phyloP scores from a whole-genome alignment of 2,329 filamentous ascomycete species.

The Paecilomyces fulvus region DNA sequence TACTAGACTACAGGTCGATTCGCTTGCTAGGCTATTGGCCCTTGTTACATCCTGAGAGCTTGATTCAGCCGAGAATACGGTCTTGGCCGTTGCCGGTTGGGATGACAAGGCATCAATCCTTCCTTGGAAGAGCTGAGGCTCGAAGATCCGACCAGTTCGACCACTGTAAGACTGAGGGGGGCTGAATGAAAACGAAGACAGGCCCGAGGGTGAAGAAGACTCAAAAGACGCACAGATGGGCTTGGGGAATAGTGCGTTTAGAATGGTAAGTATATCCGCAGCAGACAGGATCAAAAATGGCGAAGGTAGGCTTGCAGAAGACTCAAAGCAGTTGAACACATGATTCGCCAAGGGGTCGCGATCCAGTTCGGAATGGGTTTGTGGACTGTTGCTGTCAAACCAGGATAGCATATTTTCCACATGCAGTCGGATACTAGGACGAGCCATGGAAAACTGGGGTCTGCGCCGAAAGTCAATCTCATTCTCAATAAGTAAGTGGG shows the following conservation, averaged over 20 bases:
- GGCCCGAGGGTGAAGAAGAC: constrained; percentile 16
- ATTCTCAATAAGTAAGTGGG: constrained; percentile 1
- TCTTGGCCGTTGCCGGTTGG: constrained; percentile 15
- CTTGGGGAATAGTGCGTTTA: constrained; percentile 71
- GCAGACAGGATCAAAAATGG: constrained; percentile 73
- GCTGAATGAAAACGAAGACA: constrained; percentile 15
- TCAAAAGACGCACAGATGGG: constrained; percentile 16
- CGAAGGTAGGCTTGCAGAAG: constrained; percentile 14
- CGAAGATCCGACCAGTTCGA: constrained; percentile 12
- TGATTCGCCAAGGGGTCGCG: constrained; percentile 30
- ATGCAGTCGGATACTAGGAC: constrained; percentile 24
- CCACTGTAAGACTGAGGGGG: constrained; percentile 13
- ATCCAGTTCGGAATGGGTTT: not conserved
- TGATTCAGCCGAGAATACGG: constrained; percentile 23
- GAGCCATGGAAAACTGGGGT: constrained; percentile 27
- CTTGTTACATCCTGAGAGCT: constrained; percentile 14
- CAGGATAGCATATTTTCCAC: constrained; percentile 31
- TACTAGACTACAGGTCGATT: constrained; percentile 5
- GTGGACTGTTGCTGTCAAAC: constrained; percentile 11
- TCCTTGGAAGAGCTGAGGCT: constrained; percentile 26
- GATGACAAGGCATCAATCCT: constrained; percentile 17
- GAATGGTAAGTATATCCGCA: constrained; percentile 67
- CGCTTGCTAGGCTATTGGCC: constrained; percentile 7
- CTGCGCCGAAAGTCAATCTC: constrained; percentile 41
- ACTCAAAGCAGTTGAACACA: constrained; percentile 5